phyloP scores from a whole-genome alignment of 495 filamentous ascomycete species.

The Trichoderma erinaceum region DNA sequence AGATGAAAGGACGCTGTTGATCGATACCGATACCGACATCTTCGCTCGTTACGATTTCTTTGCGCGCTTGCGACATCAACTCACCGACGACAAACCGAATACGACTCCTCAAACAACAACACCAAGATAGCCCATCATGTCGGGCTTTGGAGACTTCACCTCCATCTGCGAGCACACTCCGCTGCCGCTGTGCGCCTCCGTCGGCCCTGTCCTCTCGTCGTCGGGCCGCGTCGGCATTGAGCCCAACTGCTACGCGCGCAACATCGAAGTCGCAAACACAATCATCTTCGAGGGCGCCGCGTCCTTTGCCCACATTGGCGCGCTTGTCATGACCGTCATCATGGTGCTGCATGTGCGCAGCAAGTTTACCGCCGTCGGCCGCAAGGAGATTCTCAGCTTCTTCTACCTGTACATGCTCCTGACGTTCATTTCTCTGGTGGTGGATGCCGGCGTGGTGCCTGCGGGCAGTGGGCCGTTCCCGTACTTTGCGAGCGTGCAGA shows the following conservation, averaged over 20 bases:
- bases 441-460: slow-evolving; percentile 90
- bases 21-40: neutral
- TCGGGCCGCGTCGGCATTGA: slow-evolving; percentile 71
- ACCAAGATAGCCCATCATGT: slow-evolving; percentile 50
- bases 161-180: slow-evolving; percentile 79
- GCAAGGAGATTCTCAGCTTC: slow-evolving; percentile 96
- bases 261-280: slow-evolving; percentile 94
- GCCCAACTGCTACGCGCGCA: slow-evolving; percentile 86
- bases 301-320: slow-evolving; percentile 86
- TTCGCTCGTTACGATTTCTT: neutral
- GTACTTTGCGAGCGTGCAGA: slow-evolving; percentile 87
- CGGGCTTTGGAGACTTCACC: slow-evolving; percentile 77
- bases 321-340: slow-evolving; percentile 84
- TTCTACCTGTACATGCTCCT: slow-evolving; percentile 95
- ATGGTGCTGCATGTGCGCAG: slow-evolving; percentile 96
- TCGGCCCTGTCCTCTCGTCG: slow-evolving; percentile 59
- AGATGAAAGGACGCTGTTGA: neutral
- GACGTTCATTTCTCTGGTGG: slow-evolving; percentile 78
- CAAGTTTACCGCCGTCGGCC: slow-evolving; percentile 97
- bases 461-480: slow-evolving; percentile 72
- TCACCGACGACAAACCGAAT: slow-evolving; percentile 2
- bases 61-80: neutral
- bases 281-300: slow-evolving; percentile 95
- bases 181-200: slow-evolving; percentile 79
- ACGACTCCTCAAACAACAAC: neutral